Conservation (phyloP, 1,284 basidiomycete genomes). For the Sporisorium exsertum region DNA sequence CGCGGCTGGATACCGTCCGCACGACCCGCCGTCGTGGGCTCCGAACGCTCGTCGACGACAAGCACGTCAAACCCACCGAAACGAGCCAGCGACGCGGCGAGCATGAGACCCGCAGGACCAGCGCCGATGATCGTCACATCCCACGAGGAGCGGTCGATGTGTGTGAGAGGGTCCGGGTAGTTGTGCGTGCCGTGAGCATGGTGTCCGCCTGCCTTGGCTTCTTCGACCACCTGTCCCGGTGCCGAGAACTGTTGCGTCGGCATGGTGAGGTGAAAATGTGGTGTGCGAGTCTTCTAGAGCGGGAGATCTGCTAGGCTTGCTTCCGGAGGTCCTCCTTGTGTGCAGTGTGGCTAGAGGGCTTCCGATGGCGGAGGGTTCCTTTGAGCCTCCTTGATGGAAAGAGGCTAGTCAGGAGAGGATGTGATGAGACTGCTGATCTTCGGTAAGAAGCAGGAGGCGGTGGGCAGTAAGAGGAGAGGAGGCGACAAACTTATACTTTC, state of each 20-base stretch:
- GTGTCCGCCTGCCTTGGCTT: conserved; percentile 55
- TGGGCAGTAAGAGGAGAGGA: background rate
- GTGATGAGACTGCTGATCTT: too few species aligned
- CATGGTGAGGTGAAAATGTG: conserved; percentile 8
- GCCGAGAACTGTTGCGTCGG: conserved; percentile 44
- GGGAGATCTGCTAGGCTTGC: background rate
- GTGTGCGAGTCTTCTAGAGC: background rate
- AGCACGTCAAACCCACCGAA: conserved; percentile 65
- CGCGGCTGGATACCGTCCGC: conserved; percentile 71
- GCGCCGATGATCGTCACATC: conserved; percentile 66
- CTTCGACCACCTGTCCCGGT: conserved; percentile 50
- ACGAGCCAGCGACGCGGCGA: conserved; percentile 58
- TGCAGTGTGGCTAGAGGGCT: background rate
- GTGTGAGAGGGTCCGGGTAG: conserved; percentile 54
- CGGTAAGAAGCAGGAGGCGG: too few species aligned
- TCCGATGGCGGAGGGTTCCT: background rate
- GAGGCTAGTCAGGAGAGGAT: background rate
- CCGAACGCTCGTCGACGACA: conserved; percentile 68
- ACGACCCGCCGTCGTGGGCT: conserved; percentile 69
- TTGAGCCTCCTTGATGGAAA: background rate
- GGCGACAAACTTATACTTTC: conserved; percentile 4
- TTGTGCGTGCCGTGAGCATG: conserved; percentile 59
- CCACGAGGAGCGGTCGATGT: conserved; percentile 57
- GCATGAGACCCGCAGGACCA: conserved; percentile 67
- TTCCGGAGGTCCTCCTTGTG: background rate